phyloP scores from a whole-genome alignment of 805 yeast species.

The Torulaspora delbrueckii region DNA sequence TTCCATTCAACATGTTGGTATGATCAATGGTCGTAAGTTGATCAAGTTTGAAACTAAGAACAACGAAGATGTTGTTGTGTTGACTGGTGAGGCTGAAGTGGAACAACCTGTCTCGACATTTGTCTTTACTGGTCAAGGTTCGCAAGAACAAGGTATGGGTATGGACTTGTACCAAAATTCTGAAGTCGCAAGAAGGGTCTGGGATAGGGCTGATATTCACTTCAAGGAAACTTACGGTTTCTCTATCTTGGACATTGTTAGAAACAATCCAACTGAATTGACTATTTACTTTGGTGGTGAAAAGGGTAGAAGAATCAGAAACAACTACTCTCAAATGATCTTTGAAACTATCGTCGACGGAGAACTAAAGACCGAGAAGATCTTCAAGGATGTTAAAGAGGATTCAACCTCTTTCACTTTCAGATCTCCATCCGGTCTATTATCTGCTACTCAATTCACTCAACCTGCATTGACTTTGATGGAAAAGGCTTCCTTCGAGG shows the following conservation, averaged over 20 bases:
- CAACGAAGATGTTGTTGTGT: slow-evolving; percentile 74
- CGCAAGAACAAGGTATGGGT: slow-evolving; percentile 99
- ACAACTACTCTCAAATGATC: slow-evolving; percentile 94
- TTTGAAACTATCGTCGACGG: slow-evolving; percentile 92
- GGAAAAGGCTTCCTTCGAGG: slow-evolving; percentile 99
- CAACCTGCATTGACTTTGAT: slow-evolving; percentile 98
- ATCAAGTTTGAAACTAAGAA: slow-evolving; percentile 86
- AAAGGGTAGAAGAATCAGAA: slow-evolving; percentile 90
- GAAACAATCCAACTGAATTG: slow-evolving; percentile 90
- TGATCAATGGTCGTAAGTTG: slow-evolving; percentile 98
- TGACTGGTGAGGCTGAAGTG: slow-evolving; percentile 95
- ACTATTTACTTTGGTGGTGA: slow-evolving; percentile 98
- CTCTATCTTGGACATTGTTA: slow-evolving; percentile 92
- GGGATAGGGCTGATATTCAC: slow-evolving; percentile 97
- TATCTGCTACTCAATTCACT: slow-evolving; percentile 97
- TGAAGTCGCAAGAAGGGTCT: slow-evolving; percentile 87
- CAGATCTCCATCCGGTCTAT: slow-evolving; percentile 87
- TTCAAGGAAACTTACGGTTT: slow-evolving; percentile 92
- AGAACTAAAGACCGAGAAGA: slow-evolving; percentile 80
- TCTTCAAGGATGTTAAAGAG: slow-evolving; percentile 86
- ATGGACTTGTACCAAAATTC: slow-evolving; percentile 93
- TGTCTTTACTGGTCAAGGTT: slow-evolving; percentile 99
- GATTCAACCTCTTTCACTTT: slow-evolving; percentile 81
- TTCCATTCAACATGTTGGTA: slow-evolving; percentile 89
- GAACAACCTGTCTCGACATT: slow-evolving; percentile 97